Conservation (phyloP, 139 green algal species). For the Micractinium conductrix region DNA sequence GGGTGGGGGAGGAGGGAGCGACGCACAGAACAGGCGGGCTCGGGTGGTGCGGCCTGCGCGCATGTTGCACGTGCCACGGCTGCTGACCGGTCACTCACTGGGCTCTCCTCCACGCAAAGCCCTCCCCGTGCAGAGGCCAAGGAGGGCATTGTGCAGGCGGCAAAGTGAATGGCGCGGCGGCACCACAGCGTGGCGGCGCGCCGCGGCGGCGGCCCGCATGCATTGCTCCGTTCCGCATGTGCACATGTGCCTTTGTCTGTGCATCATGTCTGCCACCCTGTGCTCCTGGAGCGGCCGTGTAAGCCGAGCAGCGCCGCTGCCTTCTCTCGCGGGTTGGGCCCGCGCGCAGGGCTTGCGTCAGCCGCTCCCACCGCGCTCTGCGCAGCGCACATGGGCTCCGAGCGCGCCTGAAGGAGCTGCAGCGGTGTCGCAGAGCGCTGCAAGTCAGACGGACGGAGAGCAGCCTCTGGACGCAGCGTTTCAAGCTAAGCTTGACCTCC, state of each 20-base stretch:
- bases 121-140: slow-evolving; percentile 52
- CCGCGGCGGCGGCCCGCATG: not conserved
- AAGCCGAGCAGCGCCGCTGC: not conserved
- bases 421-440: not conserved
- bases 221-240: not conserved
- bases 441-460: too few relatives aligned
- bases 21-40: not conserved
- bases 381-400: too few relatives aligned
- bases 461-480: slow-evolving; percentile 22
- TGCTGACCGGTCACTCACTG: too few relatives aligned
- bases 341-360: too few relatives aligned
- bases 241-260: not conserved
- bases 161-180: slow-evolving; percentile 19
- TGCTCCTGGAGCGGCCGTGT: not conserved
- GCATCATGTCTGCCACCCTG: not conserved
- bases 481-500: slow-evolving; percentile 35
- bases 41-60: not conserved
- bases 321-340: too few relatives aligned
- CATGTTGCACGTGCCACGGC: too few relatives aligned
- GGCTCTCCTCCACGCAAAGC: not conserved
- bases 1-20: not conserved
- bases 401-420: too few relatives aligned
- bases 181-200: not conserved
- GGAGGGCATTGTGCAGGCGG: slow-evolving; percentile 69
- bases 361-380: too few relatives aligned